Evolutionary conservation across 1,284 basidiomycete genomes (phyloP), one percentile per base, ranked within the genome.

Genomic region (Coniferiporia weirii): DNA sequence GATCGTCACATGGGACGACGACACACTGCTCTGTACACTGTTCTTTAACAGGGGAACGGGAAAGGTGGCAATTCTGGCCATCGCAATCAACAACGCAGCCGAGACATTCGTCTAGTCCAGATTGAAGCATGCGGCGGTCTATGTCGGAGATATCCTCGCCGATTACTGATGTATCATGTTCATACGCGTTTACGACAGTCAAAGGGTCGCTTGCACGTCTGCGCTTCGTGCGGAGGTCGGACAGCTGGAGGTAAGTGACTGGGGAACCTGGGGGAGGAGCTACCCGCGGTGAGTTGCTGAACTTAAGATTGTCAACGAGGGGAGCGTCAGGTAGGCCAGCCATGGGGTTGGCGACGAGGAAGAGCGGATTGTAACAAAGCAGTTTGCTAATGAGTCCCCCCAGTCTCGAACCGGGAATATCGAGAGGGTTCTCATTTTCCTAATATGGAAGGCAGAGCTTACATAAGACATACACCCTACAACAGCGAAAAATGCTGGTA

Each of bases 31-130:
- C 66, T 13, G 64, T 66, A 46, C 65, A 67, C 32, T 61, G 27
- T 15, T 63, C 59, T 38, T 56, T 60, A 34, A 60, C 61, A 45
- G 62, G 57, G 17, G 70, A 73, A 7, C 86, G 85, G 69, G 89
- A 83, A 66, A 91, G 53, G 27, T 53, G 46, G 47, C 62, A 65
- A 44, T 50, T 56, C 44, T 57, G 52, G 52, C 60, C 63, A 38
- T 60, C 45, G 56, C 64, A 62, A 54, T 62, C 58, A 15, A 61
- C 49, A 32, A 65, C 55, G 51, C 64, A 65, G 56, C 62, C 51
- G 1, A 57, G 27, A 51, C 64, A 65, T 12, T 48, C 13, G 8
- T 53, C 57, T 3, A 47, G 53, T 1, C 51, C 22, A 32, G 59
- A 46, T 19, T 27, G 32, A 6, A 32, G 34, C 7, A 36, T n/a